phyloP scores from a whole-genome alignment of 257 asterid species.

The Echium plantagineum region DNA sequence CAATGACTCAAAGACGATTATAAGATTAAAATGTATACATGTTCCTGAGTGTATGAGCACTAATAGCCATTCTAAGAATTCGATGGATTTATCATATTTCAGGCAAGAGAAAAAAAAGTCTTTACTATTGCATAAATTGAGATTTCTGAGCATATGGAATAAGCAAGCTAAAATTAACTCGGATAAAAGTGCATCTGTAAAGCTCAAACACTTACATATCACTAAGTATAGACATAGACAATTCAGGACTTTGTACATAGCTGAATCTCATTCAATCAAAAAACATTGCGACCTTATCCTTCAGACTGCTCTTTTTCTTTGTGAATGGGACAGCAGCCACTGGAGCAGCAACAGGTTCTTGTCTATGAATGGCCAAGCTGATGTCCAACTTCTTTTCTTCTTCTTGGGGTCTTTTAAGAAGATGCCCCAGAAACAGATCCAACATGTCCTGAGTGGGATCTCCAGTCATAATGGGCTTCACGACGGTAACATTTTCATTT shows the following conservation, averaged over 20 bases:
- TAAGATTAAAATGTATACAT: not conserved
- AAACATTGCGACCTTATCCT: constrained; percentile 35
- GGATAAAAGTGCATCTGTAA: no score
- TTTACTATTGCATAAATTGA: no score
- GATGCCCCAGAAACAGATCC: constrained; percentile 33
- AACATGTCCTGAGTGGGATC: constrained; percentile 29
- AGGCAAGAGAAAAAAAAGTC: no score
- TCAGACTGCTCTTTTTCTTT: constrained; percentile 39
- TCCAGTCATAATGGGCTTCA: constrained; percentile 16
- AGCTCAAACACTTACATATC: no score
- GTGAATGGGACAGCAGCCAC: constrained; percentile 10
- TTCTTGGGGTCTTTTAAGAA: constrained; percentile 20
- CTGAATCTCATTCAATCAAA: constrained; percentile 14
- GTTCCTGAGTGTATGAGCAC: not conserved
- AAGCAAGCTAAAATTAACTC: no score
- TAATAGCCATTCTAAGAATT: no score
- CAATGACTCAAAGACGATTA: no score
- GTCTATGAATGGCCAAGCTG: constrained; percentile 10
- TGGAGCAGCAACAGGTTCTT: not conserved
- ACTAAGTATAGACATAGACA: no score
- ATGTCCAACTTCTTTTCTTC: constrained; percentile 16
- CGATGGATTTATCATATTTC: no score
- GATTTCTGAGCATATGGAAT: no score
- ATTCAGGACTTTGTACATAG: not conserved
- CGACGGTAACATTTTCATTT: constrained; percentile 6